Evolutionary conservation across 2,329 filamentous ascomycete species (phyloP), one percentile per base, ranked within the genome.

Genomic region (Talaromyces albobiverticillius): DNA sequence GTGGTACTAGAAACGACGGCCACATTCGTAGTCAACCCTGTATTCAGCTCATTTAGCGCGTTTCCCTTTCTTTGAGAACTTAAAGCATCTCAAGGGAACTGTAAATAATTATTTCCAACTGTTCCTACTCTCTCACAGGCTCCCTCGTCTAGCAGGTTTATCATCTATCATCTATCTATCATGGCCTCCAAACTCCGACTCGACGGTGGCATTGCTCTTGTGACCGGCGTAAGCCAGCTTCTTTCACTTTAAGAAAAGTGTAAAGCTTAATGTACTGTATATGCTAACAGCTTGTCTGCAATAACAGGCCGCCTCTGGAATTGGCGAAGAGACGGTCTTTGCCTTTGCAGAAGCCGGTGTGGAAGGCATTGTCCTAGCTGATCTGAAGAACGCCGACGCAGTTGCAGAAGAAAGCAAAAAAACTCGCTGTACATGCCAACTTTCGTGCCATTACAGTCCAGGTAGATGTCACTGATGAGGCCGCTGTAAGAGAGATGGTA

Each of bases 401-500:
- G 57, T 57, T 3, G 60, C 60, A 3, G 62, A 63, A 46, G 57
- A 64, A 18, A 64, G 62, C 58, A n/a, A 63, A 63, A 49, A 47
- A 49, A 5, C 49, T 60, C 22, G 64, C 66, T 3, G 60, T 46
- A 14, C 62, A 64, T 48, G 60, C 62, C 10, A 51, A 57, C 3
- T 70, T 61, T 45, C 55, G 46, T 3, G 46, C 60, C 8, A 14
- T 67, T 2, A 59, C 58, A 5, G 32, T 66, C 7, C 20, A 54
- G n/a, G 62, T 69, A 8, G 64, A 72, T 46, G 59, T 67, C 2
- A 54, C 60, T 1, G 51, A 62, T 32, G 47, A 48, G 18, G 31
- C 26, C 0, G 59, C 54, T 25, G 62, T 70, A 10, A 50, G 67
- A 32, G 29, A 31, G 0, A 64, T 71, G 59, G 56, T 70, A 13